These are phyloP conservation scores for Penicillium sp. DNA, from an alignment of 2,329 filamentous ascomycete species.

Conservation along the genomic window DNA sequence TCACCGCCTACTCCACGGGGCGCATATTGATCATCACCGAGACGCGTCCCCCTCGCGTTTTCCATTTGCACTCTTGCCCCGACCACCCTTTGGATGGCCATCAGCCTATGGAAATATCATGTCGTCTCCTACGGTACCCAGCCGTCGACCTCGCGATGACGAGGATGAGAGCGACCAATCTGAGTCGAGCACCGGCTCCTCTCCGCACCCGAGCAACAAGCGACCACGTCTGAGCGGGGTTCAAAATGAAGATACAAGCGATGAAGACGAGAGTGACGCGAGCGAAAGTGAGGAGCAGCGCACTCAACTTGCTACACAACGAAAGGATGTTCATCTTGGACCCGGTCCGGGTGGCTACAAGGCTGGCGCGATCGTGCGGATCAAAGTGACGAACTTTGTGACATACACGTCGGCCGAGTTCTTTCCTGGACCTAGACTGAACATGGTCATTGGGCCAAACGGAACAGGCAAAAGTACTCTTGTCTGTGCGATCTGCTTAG, in stretches of 20 bases:
- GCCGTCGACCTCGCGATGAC: slow-evolving; percentile 30
- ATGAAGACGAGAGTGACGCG: slow-evolving; percentile 1
- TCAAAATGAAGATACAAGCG: not conserved
- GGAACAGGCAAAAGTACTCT: slow-evolving; percentile 97
- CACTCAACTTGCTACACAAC: not conserved
- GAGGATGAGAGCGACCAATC: slow-evolving; percentile 16
- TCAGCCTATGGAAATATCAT: slow-evolving; percentile 18
- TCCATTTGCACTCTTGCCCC: slow-evolving; percentile 5
- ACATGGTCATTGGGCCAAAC: slow-evolving; percentile 99
- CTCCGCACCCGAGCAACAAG: slow-evolving; percentile 1
- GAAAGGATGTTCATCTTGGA: slow-evolving; percentile 8
- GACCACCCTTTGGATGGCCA: slow-evolving; percentile 7
- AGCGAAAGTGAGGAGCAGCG: not conserved
- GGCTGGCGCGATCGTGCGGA: slow-evolving; percentile 83
- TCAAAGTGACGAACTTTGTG: slow-evolving; percentile 84
- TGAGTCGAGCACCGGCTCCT: not conserved
- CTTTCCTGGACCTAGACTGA: slow-evolving; percentile 83
- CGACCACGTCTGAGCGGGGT: slow-evolving; percentile 7
- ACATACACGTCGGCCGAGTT: slow-evolving; percentile 94
- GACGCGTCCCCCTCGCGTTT: slow-evolving; percentile 29
- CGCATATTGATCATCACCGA: slow-evolving; percentile 22
- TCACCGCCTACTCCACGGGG: slow-evolving; percentile 27
- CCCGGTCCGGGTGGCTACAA: slow-evolving; percentile 29
- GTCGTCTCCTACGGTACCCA: slow-evolving; percentile 27
- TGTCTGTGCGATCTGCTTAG: slow-evolving; percentile 93